Base-by-base conservation (phyloP, 768 basidiomycete species). In the Collybia sordida region DNA sequence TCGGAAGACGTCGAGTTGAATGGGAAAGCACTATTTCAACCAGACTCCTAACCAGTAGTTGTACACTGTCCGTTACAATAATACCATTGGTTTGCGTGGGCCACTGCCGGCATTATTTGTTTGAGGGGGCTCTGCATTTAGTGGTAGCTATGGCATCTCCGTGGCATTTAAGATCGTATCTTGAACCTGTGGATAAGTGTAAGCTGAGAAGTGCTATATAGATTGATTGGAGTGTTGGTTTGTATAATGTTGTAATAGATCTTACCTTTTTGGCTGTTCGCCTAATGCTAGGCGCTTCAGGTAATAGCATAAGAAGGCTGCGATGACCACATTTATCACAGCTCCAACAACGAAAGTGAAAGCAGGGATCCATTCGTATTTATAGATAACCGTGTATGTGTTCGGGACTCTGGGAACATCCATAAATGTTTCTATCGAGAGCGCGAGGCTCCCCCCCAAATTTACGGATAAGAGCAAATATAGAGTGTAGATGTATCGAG, bases 291-390 rank as follows among this genome's bases (percentile, higher is more conserved):
- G 31, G 9, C 49, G 22, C 21, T 47, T 42, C 44, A 59, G 18
- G 41, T 60, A 61, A 23, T 56, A 60, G 14, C 60, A 63, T 21
- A 65, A 45, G 7, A 55, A 52, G 4, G 34, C 39, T 2, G 64
- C 59, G 31, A 65, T 57, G n/a, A 60, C 43, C 2, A 67, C 56
- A 38, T 67, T 64, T 1, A 59, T 52, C 3, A 49, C 18, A 3
- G 59, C 63, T 2, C 61, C 61, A 7, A 65, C 39, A 6, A 22
- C 51, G 18, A 65, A 45, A 2, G 55, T 40, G 2, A 50, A 6
- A 3, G 63, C 61, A 24, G 65, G 53, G 14, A 64, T 27, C 66
- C 66, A 65, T 1, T 54, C 61, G 47, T 51, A 60, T 15, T 34
- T 51, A n/a, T 49, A 36, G 23, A 56, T 55, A 18, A 59, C 15